Evolutionary conservation across 495 filamentous ascomycete genomes (phyloP).

Genomic region (Penicillium bovifimosum): DNA sequence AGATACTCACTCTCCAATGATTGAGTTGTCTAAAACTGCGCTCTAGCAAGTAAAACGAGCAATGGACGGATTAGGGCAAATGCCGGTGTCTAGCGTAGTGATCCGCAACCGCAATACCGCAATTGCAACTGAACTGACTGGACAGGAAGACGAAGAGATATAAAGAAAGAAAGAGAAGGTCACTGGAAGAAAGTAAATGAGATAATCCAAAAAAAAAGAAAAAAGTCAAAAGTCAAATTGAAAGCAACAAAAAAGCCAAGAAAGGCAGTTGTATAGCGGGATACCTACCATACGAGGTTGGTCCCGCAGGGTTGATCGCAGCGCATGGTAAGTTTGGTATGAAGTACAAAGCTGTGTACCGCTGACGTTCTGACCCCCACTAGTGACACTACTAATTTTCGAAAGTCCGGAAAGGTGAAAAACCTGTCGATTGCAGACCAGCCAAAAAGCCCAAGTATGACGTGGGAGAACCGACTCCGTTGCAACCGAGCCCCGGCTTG

Average conservation of each 20-base stretch:
- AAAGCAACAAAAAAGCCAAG: background rate
- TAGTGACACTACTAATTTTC: background rate
- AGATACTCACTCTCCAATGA: background rate
- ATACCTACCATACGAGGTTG: constrained; percentile 2
- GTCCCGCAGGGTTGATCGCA: background rate
- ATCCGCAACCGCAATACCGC: background rate
- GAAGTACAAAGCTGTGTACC: background rate
- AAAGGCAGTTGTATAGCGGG: constrained; percentile 10
- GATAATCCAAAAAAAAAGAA: constrained; percentile 5
- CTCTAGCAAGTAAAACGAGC: no score
- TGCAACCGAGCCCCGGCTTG: constrained; percentile 8
- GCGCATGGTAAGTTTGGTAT: background rate
- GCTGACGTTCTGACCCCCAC: constrained; percentile 1
- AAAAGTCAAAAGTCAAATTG: background rate
- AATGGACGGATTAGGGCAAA: constrained; percentile 8
- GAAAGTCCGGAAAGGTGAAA: background rate
- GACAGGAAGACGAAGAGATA: background rate
- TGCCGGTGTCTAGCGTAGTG: constrained; percentile 1
- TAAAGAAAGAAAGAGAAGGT: background rate
- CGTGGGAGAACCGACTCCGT: background rate
- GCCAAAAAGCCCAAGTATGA: background rate
- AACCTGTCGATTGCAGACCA: constrained; percentile 10
- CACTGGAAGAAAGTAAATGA: background rate
- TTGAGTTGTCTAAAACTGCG: background rate
- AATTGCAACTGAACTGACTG: background rate